Evolutionary conservation across 2,329 filamentous ascomycete species (phyloP).

Genomic region (Taxawa tesnikishii): DNA sequence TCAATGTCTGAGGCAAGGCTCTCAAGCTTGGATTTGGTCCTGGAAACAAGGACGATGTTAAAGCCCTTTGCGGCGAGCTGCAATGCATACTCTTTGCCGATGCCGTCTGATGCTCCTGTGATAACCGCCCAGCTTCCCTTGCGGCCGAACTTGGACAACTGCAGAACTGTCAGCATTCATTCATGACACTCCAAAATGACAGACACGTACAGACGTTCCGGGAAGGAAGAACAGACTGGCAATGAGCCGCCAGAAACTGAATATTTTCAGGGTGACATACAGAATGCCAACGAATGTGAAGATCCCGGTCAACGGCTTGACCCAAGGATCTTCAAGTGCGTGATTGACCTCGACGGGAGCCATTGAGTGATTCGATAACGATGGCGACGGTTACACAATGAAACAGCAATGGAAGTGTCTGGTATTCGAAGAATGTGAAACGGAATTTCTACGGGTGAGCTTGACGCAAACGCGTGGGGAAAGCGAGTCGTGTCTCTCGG

Average conservation of each 20-base stretch:
- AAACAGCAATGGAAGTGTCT: not conserved
- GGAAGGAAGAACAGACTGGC: slow-evolving; percentile 37
- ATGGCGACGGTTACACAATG: not conserved
- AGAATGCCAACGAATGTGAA: slow-evolving; percentile 25
- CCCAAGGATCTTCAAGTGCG: slow-evolving; percentile 16
- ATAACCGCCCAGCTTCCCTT: slow-evolving; percentile 90
- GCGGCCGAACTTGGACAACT: slow-evolving; percentile 84
- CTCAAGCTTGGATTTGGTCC: slow-evolving; percentile 85
- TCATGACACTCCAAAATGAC: not conserved
- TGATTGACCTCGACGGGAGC: slow-evolving; percentile 10
- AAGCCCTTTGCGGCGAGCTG: slow-evolving; percentile 86
- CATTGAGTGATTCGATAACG: no score
- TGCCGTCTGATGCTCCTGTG: slow-evolving; percentile 89
- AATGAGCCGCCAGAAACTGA: slow-evolving; percentile 34
- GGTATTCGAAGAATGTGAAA: not conserved
- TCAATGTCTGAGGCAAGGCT: slow-evolving; percentile 64
- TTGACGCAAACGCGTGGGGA: no score
- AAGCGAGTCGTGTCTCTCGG: no score
- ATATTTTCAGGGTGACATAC: slow-evolving; percentile 25
- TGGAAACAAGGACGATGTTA: slow-evolving; percentile 89
- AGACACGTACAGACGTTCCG: slow-evolving; percentile 29
- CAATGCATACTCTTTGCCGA: slow-evolving; percentile 89
- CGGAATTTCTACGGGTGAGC: no score
- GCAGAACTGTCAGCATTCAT: slow-evolving; percentile 7
- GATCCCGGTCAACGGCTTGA: slow-evolving; percentile 18